Evolutionary conservation across 345 rosid species (phyloP).

Genomic region (Rhodamnia argentea): DNA sequence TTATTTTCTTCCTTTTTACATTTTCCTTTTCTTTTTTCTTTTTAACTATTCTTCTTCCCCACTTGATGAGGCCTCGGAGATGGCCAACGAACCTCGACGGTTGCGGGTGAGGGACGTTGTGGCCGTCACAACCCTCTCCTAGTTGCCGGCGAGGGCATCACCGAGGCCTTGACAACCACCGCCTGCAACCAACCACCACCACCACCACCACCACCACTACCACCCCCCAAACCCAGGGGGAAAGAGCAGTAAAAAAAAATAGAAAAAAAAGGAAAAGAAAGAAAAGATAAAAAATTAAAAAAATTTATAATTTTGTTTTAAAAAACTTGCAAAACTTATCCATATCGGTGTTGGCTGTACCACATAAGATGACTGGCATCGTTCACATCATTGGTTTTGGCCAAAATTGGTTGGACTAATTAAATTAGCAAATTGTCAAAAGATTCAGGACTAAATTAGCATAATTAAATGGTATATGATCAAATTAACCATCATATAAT

Average conservation of each 20-base stretch:
- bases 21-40: background rate
- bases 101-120: no score
- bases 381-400: background rate
- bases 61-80: accelerated
- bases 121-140: accelerated
- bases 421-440: background rate
- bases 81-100: background rate
- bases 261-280: background rate
- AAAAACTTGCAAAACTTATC: background rate
- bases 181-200: no score
- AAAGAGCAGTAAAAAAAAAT: background rate
- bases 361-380: accelerated
- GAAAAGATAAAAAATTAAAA: background rate
- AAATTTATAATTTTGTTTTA: background rate
- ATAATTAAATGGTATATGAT: background rate
- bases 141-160: no score
- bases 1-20: no score
- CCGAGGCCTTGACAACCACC: background rate
- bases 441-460: background rate
- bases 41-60: background rate
- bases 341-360: accelerated
- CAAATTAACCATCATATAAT: background rate
- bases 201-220: no score
- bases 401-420: accelerated
- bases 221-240: no score